Base-by-base conservation (phyloP, 1,284 basidiomycete genomes). In the Porodaedalea pini region DNA sequence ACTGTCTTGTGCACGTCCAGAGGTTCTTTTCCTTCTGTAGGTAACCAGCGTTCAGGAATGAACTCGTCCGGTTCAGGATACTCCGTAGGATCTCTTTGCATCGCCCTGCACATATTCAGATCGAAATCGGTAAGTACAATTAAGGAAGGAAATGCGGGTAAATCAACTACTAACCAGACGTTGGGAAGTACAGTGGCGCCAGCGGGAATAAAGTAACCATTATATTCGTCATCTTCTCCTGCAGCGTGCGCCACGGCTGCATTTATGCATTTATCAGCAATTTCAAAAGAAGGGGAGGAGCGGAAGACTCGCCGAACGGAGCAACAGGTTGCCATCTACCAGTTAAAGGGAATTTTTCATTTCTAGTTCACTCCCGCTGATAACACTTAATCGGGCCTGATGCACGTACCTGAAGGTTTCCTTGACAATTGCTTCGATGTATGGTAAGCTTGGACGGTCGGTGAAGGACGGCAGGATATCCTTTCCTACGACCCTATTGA, bases 391-490 rank as follows among this genome's bases (percentile, higher is more conserved):
- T 19, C 31, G 21, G 2, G 31, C 19, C n/a, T 11, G 31, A 10
- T 25, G n/a, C 15, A 31, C 34, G 13, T 21, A 58, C 57, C 57
- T 53, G 7, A 58, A 27, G 11, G 49, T 39, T 47, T 64, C 63
- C 37, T 57, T 61, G n/a, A 45, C 54, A 11, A 64, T 55, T 4
- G 63, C 63, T 10, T 59, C 36, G 29, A 64, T 49, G 47, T 61
- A 66, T 19, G 66, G 65, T 4, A 66, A 41, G 8, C 62, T 57
- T 10, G 57, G 54, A 37, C 57, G 44, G 45, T 67, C 66, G 15
- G 57, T 54, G 15, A 62, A 54, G 0, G 51, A 59, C 1, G 65
- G 65, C 4, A 59, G 39, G 21, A 58, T 58, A 17, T 57, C 60
- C 23, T 55, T 53, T 29, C 65, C 65, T 2, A 66, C 54, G 21